phyloP scores from a whole-genome alignment of 2,329 filamentous ascomycete genomes.

The Phyllosticta capitalensis region DNA sequence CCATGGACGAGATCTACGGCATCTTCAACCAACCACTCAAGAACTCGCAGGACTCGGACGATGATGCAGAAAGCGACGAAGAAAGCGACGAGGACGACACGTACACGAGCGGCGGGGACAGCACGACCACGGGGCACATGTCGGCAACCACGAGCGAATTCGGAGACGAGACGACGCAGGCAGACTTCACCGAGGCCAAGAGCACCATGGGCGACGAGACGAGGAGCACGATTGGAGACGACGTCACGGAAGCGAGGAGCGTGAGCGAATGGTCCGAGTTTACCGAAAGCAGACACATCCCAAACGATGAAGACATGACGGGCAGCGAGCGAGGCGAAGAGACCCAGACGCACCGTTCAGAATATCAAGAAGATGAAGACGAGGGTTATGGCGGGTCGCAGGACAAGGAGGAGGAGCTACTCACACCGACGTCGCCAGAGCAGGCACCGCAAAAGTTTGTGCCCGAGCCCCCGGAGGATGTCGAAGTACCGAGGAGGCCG shows the following conservation, averaged over 20 bases:
- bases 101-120: slow-evolving; percentile 80
- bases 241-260: slow-evolving; percentile 30
- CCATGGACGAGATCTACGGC: slow-evolving; percentile 94
- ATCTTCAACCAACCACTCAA: slow-evolving; percentile 85
- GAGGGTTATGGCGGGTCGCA: slow-evolving; percentile 21
- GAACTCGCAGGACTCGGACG: slow-evolving; percentile 32
- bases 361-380: slow-evolving; percentile 13
- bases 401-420: slow-evolving; percentile 32
- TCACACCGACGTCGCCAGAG: slow-evolving; percentile 32
- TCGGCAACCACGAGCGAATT: slow-evolving; percentile 55
- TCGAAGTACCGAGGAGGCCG: slow-evolving; percentile 66
- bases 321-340: slow-evolving; percentile 23
- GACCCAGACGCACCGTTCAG: neutral
- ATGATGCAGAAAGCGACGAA: slow-evolving; percentile 54
- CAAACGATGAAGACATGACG: slow-evolving; percentile 30
- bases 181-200: slow-evolving; percentile 42
- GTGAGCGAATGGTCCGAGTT: slow-evolving; percentile 86
- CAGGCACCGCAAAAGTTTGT: slow-evolving; percentile 51
- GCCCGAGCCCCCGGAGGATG: slow-evolving; percentile 76
- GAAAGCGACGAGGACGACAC: slow-evolving; percentile 61
- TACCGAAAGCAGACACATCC: slow-evolving; percentile 61
- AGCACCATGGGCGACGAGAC: slow-evolving; percentile 5
- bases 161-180: slow-evolving; percentile 48
- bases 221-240: slow-evolving; percentile 21
- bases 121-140: slow-evolving; percentile 66